Evolutionary conservation across 176 grass and related monocot genomes (phyloP).

Genomic region (Lolium perenne): DNA sequence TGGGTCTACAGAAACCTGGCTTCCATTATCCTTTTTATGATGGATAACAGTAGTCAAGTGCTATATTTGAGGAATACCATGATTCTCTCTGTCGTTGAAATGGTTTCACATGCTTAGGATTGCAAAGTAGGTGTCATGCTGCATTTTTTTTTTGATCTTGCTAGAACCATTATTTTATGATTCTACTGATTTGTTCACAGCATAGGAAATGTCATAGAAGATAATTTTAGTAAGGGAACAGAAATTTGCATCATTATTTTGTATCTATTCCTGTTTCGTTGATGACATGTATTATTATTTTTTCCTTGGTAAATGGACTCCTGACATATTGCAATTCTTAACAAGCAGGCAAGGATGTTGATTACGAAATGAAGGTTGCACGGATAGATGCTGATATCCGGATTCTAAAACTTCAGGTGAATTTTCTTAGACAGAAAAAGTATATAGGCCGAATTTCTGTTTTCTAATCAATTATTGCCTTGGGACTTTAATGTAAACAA

Average conservation of each 20-base stretch:
- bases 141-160: slow-evolving; percentile 15
- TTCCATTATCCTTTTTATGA: slow-evolving; percentile 4
- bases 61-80: background rate
- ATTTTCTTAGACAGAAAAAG: slow-evolving; percentile 28
- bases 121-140: background rate
- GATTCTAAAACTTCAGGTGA: slow-evolving; percentile 97
- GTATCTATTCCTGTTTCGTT: slow-evolving; percentile 4
- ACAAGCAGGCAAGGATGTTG: slow-evolving; percentile 67
- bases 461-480: slow-evolving; percentile 9
- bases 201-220: slow-evolving; percentile 25
- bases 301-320: background rate
- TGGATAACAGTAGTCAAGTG: slow-evolving; percentile 17
- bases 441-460: slow-evolving; percentile 24
- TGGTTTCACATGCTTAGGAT: slow-evolving; percentile 34
- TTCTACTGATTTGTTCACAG: slow-evolving; percentile 15
- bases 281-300: background rate
- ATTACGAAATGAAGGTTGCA: slow-evolving; percentile 69
- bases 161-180: slow-evolving; percentile 22
- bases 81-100: background rate
- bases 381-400: slow-evolving; percentile 84
- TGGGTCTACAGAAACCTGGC: slow-evolving; percentile 35
- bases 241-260: slow-evolving; percentile 18
- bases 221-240: slow-evolving; percentile 16
- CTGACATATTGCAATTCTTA: slow-evolving; percentile 39
- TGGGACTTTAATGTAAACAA: slow-evolving; percentile 21